Conservation (phyloP, 2,329 filamentous ascomycete genomes). For the Aspergillus sp. region DNA sequence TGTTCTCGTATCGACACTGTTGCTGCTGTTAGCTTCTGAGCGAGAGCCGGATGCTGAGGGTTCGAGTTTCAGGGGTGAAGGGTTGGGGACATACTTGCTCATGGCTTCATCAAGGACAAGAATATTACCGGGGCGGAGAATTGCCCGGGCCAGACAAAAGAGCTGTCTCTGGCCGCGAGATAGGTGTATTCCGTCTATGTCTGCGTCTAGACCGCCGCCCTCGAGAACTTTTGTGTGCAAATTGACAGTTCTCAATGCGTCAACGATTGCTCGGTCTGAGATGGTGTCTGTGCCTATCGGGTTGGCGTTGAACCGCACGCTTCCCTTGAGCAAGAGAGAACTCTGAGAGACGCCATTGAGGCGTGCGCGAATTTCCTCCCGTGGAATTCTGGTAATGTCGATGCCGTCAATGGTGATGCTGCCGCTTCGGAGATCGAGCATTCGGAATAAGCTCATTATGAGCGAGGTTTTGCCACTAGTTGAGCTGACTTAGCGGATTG, state of each 20-base stretch:
- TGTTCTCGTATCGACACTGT: conserved; percentile 61
- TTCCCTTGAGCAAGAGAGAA: conserved; percentile 47
- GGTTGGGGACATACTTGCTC: conserved; percentile 18
- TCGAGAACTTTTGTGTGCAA: conserved; percentile 42
- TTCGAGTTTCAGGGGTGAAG: neutral
- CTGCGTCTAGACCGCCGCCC: conserved; percentile 45
- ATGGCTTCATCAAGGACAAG: conserved; percentile 51
- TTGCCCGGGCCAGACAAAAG: conserved; percentile 65
- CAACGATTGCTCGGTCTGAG: conserved; percentile 40
- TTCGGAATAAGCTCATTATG: conserved; percentile 47
- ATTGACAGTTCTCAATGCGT: conserved; percentile 45
- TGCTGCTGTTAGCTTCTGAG: conserved; percentile 16
- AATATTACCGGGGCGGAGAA: conserved; percentile 54
- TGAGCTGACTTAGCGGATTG: conserved; percentile 9
- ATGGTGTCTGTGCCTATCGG: conserved; percentile 32
- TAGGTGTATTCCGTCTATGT: conserved; percentile 56
- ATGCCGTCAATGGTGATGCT: conserved; percentile 49
- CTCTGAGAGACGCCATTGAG: conserved; percentile 53
- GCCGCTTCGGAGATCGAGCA: conserved; percentile 47
- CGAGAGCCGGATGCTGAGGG: neutral
- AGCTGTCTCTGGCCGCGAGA: conserved; percentile 67
- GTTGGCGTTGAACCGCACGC: conserved; percentile 45
- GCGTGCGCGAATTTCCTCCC: conserved; percentile 44
- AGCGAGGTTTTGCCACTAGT: conserved; percentile 50
- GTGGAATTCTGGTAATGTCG: conserved; percentile 45